A percentile compares a stretch with the other conserved stretches of the same genome.
Conservation (phyloP, 257 asterid species). For the Nicotiana benthamiana region DNA sequence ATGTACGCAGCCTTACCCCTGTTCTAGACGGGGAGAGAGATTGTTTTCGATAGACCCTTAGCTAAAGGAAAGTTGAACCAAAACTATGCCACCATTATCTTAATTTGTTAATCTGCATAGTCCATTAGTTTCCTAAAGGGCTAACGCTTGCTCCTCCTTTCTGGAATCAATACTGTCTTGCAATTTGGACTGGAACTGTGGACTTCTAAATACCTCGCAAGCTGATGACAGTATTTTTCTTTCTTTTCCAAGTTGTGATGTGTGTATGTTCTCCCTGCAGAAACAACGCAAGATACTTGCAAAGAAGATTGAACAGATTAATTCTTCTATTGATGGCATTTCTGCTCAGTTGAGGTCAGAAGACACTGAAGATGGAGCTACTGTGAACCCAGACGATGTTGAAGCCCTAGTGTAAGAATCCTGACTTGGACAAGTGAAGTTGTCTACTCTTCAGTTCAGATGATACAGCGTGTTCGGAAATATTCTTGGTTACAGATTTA, state of each 20-base stretch:
- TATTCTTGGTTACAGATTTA: background rate
- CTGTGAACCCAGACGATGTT: conserved; percentile 45
- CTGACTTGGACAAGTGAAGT: background rate
- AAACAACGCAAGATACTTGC: conserved; percentile 70
- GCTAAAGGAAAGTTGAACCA: too few species aligned
- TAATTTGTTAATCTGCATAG: too few species aligned
- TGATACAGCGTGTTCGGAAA: background rate
- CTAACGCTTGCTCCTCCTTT: too few species aligned
- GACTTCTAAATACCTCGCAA: background rate
- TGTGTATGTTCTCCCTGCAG: conserved; percentile 27
- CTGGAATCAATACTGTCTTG: too few species aligned
- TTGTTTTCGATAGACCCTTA: too few species aligned
- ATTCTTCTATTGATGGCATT: conserved; percentile 64
- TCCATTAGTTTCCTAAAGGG: too few species aligned
- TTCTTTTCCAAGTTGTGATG: background rate
- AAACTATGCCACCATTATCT: too few species aligned
- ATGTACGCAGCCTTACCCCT: too few species aligned
- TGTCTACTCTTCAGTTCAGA: too few species aligned
- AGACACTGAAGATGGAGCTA: conserved; percentile 47
- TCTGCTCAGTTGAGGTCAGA: conserved; percentile 47
- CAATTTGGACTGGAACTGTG: too few species aligned
- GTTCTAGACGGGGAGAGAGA: too few species aligned
- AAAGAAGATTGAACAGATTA: conserved; percentile 78
- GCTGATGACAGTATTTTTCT: background rate
- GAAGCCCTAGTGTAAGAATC: conserved; percentile 45